phyloP scores from a whole-genome alignment of 768 basidiomycete genomes.

The Xerocomus brunneocitrinus region DNA sequence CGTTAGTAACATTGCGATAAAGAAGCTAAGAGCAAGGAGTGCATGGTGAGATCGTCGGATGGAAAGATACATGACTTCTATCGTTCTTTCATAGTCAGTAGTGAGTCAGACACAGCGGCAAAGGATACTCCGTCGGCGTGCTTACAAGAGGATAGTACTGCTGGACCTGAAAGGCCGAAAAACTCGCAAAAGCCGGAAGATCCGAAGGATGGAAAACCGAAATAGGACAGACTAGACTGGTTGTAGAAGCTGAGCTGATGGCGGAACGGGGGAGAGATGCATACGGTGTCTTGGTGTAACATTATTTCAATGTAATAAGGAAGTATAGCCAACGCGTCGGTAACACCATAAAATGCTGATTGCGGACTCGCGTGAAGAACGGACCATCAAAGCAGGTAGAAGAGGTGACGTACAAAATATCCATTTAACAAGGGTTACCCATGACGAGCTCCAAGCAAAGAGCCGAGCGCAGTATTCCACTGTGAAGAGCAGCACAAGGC shows the following conservation, averaged over 20 bases:
- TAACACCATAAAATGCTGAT: slow-evolving; percentile 76
- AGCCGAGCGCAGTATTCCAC: slow-evolving; percentile 74
- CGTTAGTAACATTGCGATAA: slow-evolving; percentile 81
- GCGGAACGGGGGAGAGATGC: slow-evolving; percentile 21
- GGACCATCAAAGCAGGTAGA: background rate
- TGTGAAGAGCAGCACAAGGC: slow-evolving; percentile 79
- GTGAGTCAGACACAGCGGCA: slow-evolving; percentile 1
- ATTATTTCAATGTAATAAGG: slow-evolving; percentile 89
- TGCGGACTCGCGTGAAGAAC: background rate
- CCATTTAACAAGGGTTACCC: slow-evolving; percentile 61
- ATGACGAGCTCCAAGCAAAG: slow-evolving; percentile 70
- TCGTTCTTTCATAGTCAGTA: slow-evolving; percentile 48
- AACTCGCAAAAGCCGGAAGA: slow-evolving; percentile 83
- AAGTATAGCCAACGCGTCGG: slow-evolving; percentile 80
- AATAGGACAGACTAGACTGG: slow-evolving; percentile 68
- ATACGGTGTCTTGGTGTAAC: slow-evolving; percentile 78
- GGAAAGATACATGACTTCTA: slow-evolving; percentile 90
- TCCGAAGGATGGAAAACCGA: slow-evolving; percentile 85
- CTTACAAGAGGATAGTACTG: slow-evolving; percentile 76
- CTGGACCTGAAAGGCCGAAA: slow-evolving; percentile 88
- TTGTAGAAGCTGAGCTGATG: background rate
- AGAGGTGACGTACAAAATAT: slow-evolving; percentile 49
- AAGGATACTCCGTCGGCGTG: slow-evolving; percentile 6
- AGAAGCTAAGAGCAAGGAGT: slow-evolving; percentile 80
- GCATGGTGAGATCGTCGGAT: slow-evolving; percentile 84